Evolutionary conservation across 805 yeast genomes (phyloP).

Genomic region (Myxozyma monticola): DNA sequence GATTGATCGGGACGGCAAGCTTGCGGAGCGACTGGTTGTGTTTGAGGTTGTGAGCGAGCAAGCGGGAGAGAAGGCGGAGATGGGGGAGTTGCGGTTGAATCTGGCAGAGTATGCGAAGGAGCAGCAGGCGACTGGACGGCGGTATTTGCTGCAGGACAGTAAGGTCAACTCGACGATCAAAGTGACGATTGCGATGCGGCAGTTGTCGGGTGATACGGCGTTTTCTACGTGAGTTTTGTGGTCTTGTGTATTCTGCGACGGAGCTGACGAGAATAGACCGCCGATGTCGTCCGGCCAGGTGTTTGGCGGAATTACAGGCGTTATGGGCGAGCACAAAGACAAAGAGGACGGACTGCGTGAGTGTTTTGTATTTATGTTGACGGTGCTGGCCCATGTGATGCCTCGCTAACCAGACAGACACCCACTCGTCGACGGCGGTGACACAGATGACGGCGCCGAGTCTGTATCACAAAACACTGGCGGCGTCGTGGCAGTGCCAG

Average conservation of each 20-base stretch:
- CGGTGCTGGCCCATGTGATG: no score
- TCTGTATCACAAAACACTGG: conserved; percentile 26
- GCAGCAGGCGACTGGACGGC: conserved; percentile 51
- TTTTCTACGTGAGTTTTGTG: conserved; percentile 21
- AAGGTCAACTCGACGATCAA: conserved; percentile 80
- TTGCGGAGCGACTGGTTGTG: conserved; percentile 42
- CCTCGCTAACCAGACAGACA: not conserved
- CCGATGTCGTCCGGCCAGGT: conserved; percentile 44
- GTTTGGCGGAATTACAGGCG: conserved; percentile 54
- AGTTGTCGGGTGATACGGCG: conserved; percentile 25
- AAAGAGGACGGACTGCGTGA: conserved; percentile 24
- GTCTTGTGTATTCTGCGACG: not conserved
- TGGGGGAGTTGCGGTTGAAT: conserved; percentile 71
- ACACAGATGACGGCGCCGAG: conserved; percentile 9
- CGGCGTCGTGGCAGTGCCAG: conserved; percentile 30
- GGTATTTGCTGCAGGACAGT: conserved; percentile 72
- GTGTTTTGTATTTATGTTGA: not conserved
- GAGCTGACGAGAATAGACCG: conserved; percentile 29
- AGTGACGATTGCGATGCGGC: conserved; percentile 16
- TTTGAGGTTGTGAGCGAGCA: conserved; percentile 50
- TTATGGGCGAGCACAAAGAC: conserved; percentile 35
- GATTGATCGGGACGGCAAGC: conserved; percentile 41
- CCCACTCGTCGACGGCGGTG: not conserved
- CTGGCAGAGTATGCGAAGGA: conserved; percentile 67
- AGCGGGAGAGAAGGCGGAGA: conserved; percentile 44